Conservation (phyloP, 2,329 filamentous ascomycete species). For the Xylaria multiplex region DNA sequence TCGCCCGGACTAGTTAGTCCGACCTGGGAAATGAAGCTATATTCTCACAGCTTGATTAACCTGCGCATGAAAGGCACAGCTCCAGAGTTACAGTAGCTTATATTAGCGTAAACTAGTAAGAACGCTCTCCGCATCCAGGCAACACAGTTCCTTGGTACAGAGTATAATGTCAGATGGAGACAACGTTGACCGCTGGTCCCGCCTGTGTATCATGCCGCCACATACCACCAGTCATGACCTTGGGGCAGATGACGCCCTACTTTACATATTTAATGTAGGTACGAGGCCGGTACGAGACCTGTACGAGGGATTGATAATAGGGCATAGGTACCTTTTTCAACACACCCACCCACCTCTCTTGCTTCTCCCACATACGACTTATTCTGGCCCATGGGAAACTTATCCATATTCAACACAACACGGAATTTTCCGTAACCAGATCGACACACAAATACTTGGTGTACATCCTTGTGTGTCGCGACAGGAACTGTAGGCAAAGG, state of each 20-base stretch:
- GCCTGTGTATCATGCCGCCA: conserved; percentile 17
- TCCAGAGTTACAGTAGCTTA: not conserved
- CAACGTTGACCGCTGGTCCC: conserved; percentile 28
- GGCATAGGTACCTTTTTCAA: not conserved
- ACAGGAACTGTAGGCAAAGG: not conserved
- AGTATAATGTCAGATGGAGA: conserved; percentile 7
- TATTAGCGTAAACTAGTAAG: not conserved
- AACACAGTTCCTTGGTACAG: conserved; percentile 2
- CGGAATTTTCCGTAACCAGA: conserved; percentile 7
- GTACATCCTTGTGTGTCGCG: not conserved
- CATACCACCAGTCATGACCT: conserved; percentile 4
- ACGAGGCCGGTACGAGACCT: not conserved
- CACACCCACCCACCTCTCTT: conserved; percentile 4
- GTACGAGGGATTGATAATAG: not conserved
- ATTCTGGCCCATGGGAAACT: too few species aligned
- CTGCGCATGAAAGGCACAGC: conserved; percentile 12
- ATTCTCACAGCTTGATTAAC: conserved; percentile 7
- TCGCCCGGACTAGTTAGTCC: conserved; percentile 6
- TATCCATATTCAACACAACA: not conserved
- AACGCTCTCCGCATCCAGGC: conserved; percentile 3
- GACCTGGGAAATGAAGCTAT: conserved; percentile 16
- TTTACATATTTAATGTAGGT: conserved; percentile 16
- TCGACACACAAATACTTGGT: conserved; percentile 5
- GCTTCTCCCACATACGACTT: not conserved
- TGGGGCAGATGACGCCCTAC: conserved; percentile 10